phyloP scores from a whole-genome alignment of 805 yeast genomes.

The Metahyphopichia silvanorum region DNA sequence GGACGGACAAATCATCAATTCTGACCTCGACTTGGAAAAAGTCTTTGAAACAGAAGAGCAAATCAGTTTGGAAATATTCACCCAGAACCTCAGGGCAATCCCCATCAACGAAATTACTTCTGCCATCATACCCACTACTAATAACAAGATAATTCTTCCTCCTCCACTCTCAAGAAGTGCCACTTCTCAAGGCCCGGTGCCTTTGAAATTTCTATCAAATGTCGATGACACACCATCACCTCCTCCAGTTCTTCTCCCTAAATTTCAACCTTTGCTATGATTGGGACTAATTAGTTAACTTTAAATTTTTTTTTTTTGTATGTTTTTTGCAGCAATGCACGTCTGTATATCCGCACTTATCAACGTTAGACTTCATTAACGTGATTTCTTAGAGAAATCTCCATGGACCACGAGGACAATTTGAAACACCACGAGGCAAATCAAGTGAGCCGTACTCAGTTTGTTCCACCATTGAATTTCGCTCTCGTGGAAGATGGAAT shows the following conservation, averaged over 20 bases:
- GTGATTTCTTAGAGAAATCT: too few relatives aligned
- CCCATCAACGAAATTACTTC: constrained; percentile 37
- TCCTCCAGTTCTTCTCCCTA: constrained; percentile 15
- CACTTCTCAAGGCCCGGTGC: constrained; percentile 6
- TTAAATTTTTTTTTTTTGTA: too few relatives aligned
- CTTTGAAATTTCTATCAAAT: constrained; percentile 15
- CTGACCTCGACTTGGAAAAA: constrained; percentile 38
- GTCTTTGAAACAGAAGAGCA: constrained; percentile 26
- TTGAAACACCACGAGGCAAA: too few relatives aligned
- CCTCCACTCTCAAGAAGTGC: constrained; percentile 23
- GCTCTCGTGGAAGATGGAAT: constrained; percentile 84
- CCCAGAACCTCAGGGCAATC: constrained; percentile 30
- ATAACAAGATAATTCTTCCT: constrained; percentile 29
- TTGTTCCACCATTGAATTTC: constrained; percentile 90
- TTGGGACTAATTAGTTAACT: too few relatives aligned
- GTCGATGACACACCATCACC: constrained; percentile 14
- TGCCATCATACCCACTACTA: constrained; percentile 19
- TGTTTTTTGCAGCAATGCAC: too few relatives aligned
- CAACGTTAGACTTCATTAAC: too few relatives aligned
- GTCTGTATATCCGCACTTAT: too few relatives aligned
- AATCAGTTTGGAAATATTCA: constrained; percentile 36
- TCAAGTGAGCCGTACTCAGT: too few relatives aligned
- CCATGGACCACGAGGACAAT: too few relatives aligned
- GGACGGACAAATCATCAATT: constrained; percentile 22
- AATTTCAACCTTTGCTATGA: constrained; percentile 1